phyloP scores from a whole-genome alignment of 441 rosid genomes.

The Bruguiera hainesii region DNA sequence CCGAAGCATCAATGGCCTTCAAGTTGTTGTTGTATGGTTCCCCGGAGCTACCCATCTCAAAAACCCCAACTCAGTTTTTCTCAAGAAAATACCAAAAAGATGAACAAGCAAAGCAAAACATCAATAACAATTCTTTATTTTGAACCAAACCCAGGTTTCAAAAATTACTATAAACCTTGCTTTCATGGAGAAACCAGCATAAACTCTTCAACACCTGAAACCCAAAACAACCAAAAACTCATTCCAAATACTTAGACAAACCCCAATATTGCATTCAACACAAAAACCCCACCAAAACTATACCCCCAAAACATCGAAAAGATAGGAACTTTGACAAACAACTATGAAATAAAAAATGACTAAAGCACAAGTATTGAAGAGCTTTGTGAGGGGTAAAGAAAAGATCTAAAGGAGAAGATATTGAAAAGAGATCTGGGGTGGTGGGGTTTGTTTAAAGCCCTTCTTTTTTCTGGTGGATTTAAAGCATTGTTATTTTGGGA shows the following conservation, averaged over 20 bases:
- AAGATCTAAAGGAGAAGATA: constrained; percentile 8
- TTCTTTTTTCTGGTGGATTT: neutral
- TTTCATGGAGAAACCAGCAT: neutral
- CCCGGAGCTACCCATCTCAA: constrained; percentile 75
- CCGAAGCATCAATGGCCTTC: constrained; percentile 68
- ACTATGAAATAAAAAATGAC: constrained; percentile 16
- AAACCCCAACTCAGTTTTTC: constrained; percentile 25
- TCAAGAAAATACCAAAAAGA: neutral
- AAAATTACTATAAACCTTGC: constrained; percentile 18
- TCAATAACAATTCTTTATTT: constrained; percentile 23
- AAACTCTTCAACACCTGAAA: constrained; percentile 24
- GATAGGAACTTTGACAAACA: constrained; percentile 12
- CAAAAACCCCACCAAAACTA: neutral
- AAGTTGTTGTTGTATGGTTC: constrained; percentile 39
- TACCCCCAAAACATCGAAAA: neutral
- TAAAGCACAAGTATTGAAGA: constrained; percentile 2
- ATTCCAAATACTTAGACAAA: constrained; percentile 12
- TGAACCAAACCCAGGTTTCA: constrained; percentile 23
- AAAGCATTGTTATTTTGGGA: neutral
- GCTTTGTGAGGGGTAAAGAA: constrained; percentile 20
- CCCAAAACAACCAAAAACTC: constrained; percentile 17
- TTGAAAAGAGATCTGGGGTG: constrained; percentile 19
- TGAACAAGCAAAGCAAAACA: constrained; percentile 5
- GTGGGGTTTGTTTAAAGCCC: neutral
- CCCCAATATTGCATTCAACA: constrained; percentile 44